Percentiles rank a stretch among this genome's conserved stretches.
Conservation (phyloP, 2,329 filamentous ascomycete genomes). For the Cercospora brassicicola region DNA sequence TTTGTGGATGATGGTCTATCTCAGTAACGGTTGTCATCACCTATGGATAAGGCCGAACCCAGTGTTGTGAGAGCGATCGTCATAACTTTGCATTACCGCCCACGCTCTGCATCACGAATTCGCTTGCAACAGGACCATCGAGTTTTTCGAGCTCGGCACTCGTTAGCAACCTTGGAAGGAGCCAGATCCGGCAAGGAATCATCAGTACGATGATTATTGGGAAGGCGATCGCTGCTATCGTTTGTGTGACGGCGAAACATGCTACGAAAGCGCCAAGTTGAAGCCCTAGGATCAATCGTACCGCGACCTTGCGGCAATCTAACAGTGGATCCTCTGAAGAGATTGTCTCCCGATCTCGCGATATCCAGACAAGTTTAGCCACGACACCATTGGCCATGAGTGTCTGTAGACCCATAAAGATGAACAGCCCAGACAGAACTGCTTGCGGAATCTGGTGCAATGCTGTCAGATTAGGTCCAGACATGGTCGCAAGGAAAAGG, state of each 20-base stretch:
- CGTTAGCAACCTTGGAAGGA: background rate
- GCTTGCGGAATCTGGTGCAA: background rate
- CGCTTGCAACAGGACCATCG: background rate
- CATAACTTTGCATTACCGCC: background rate
- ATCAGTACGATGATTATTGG: background rate
- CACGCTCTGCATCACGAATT: background rate
- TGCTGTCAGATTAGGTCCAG: background rate
- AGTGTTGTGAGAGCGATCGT: background rate
- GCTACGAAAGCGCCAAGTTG: background rate
- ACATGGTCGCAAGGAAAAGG: background rate
- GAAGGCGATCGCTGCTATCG: background rate
- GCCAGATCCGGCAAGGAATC: background rate
- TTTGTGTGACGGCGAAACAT: background rate
- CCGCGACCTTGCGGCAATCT: background rate
- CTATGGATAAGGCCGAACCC: no score
- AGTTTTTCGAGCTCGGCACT: background rate
- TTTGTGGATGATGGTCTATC: no score
- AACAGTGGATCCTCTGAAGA: background rate
- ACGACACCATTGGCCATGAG: background rate
- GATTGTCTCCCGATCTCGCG: background rate
- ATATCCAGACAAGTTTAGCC: background rate
- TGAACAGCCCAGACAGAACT: background rate
- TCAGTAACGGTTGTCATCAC: no score
- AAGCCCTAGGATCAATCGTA: background rate
- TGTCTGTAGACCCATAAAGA: background rate